Evolutionary conservation across 139 green algal species (phyloP).

Genomic region (Chlorella sp.): DNA sequence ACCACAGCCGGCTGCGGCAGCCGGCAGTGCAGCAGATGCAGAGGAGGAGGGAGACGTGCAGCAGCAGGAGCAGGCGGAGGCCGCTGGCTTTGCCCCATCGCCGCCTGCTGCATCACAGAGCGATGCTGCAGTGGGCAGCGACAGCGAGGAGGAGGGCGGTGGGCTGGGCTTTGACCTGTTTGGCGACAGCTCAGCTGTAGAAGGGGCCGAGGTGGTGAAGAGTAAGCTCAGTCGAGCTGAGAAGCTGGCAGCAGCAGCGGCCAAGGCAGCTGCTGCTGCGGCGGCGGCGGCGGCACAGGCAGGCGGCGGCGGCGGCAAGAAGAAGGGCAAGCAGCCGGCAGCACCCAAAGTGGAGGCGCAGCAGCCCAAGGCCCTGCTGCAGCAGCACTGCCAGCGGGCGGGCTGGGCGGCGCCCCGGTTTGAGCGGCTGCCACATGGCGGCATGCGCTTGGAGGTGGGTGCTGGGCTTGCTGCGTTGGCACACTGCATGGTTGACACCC

Average conservation of each 20-base stretch:
- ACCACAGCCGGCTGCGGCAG: background rate
- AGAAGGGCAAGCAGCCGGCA: constrained; percentile 31
- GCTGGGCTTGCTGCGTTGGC: too few species aligned
- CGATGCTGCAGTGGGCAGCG: background rate
- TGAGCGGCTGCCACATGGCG: constrained; percentile 67
- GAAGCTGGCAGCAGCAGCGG: background rate
- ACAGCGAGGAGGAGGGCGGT: constrained; percentile 32
- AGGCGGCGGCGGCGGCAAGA: constrained; percentile 20
- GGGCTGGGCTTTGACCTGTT: constrained; percentile 56
- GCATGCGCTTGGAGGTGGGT: constrained; percentile 38
- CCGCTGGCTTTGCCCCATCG: background rate
- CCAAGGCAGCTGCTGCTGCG: background rate
- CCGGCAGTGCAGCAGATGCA: background rate
- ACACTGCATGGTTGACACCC: too few species aligned
- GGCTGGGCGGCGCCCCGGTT: constrained; percentile 76
- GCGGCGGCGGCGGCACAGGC: constrained; percentile 28
- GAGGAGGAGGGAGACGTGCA: constrained; percentile 27
- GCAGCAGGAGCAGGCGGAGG: background rate
- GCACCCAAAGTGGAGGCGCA: constrained; percentile 33
- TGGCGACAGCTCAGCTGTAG: constrained; percentile 21
- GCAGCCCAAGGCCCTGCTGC: constrained; percentile 83
- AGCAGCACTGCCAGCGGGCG: constrained; percentile 84
- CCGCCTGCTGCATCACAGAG: background rate
- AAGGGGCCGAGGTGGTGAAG: constrained; percentile 31
- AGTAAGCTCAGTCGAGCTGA: background rate